Base-by-base conservation (phyloP, 2,329 filamentous ascomycete genomes). In the Calcarisporium arbuscula region DNA sequence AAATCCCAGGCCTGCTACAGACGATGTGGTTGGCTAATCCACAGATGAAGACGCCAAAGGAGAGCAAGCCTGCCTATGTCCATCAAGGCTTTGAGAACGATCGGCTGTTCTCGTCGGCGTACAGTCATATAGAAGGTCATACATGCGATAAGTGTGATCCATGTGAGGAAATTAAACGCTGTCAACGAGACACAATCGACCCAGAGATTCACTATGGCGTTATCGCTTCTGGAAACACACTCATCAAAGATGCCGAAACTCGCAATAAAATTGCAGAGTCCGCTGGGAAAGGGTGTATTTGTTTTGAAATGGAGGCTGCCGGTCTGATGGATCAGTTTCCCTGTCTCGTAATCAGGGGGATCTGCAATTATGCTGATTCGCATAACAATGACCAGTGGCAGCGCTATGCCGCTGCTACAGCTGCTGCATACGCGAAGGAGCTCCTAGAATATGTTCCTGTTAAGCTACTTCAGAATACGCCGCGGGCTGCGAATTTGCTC, bases 301-400 rank as follows among this genome's bases (percentile, higher is more conserved):
- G 47, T 14, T 35, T 55, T 15, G 52, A 56, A 29, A 54, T 48
- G 50, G 50, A 53, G 17, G 47, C 46, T 1, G 50, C 47, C 2
- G 46, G 36, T 0, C 21, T 51, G 5, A 41, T 40, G 26, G 29
- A 42, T 9, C 34, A 40, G 5, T 39, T 54, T 18, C 35, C 35
- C 3, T 59, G 52, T 18, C 26, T 62, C 2, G 47, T 54, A 0
- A 55, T 65, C 17, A 48, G 57, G 5, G 59, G 60, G 0, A 58
- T 63, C 3, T 62, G 52, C 23, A 53, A 60, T 29, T 64, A 62
- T 36, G 51, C 56, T 6, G 60, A 65, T 37, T 54, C 48, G 0
- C 58, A 63, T 32, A 64, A 64, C 37, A 57, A 53, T 20, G 51
- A 63, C 8, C 14, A 8, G 8, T 63, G 58, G 60, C 53, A 61